Evolutionary conservation across 169 alveolate species (phyloP).

Genomic region (Cystoisospora suis): DNA sequence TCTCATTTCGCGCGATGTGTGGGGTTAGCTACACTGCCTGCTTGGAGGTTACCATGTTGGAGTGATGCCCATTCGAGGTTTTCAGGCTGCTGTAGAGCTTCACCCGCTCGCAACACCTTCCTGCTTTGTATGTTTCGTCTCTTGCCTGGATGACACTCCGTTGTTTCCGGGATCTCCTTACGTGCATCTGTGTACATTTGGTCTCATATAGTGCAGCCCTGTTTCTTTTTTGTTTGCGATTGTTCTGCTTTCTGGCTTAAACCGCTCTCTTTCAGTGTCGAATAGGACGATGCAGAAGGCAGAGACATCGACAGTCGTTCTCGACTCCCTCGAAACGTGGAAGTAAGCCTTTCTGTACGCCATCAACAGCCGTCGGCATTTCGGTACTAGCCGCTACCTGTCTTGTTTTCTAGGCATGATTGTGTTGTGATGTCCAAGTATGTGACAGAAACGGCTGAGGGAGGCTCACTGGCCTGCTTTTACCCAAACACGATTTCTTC

Average conservation of each 20-base stretch:
- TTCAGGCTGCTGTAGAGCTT: background rate
- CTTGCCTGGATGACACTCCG: background rate
- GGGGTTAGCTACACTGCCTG: too few species aligned
- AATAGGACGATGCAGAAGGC: conserved; percentile 28
- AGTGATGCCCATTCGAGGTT: background rate
- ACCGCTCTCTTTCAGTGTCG: background rate
- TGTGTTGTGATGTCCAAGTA: too few species aligned
- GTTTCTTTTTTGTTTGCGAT: background rate
- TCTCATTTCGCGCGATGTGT: too few species aligned
- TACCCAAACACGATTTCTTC: too few species aligned
- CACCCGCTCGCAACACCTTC: background rate
- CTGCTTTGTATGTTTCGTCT: background rate
- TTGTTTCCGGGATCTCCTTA: background rate
- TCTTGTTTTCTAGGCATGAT: too few species aligned
- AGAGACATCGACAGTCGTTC: background rate
- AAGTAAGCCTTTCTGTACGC: too few species aligned
- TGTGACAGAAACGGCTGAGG: too few species aligned
- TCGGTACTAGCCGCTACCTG: too few species aligned
- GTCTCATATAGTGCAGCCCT: too few species aligned
- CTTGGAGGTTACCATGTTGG: too few species aligned
- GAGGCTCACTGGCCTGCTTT: too few species aligned
- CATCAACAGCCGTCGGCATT: too few species aligned
- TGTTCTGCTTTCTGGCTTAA: background rate
- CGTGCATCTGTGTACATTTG: background rate
- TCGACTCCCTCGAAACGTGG: conserved; percentile 3